Conservation (phyloP, 768 basidiomycete genomes). For the Tephrocybe sp. region DNA sequence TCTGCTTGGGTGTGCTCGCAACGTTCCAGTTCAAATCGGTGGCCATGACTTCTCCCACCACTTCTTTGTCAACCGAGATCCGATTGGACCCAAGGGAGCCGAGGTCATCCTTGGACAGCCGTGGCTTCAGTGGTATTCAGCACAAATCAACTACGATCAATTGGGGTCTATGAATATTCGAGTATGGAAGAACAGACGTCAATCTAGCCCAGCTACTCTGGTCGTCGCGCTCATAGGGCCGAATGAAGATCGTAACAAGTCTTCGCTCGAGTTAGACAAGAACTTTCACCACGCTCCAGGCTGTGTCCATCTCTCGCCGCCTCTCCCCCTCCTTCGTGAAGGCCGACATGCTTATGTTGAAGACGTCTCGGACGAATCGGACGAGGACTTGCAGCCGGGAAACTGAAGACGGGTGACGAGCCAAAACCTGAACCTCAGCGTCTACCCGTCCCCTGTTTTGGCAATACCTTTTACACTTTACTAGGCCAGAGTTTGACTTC, state of each 20-base stretch:
- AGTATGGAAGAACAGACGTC: constrained; percentile 16
- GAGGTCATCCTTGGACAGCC: constrained; percentile 25
- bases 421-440: constrained; percentile 5
- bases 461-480: constrained; percentile 4
- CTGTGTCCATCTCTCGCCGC: not conserved
- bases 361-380: not conserved
- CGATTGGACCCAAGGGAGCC: constrained; percentile 3
- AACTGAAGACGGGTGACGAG: constrained; percentile 10
- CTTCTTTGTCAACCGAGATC: constrained; percentile 18
- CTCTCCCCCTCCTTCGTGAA: too few relatives aligned
- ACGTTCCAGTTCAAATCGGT: constrained; percentile 17
- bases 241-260: not conserved
- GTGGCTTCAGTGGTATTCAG: constrained; percentile 22
- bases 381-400: constrained; percentile 9
- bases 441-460: constrained; percentile 12
- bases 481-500: not conserved
- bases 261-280: not conserved
- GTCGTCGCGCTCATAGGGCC: constrained; percentile 4
- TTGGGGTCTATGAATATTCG: constrained; percentile 13
- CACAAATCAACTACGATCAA: constrained; percentile 10
- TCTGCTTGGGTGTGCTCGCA: constrained; percentile 14
- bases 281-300: not conserved
- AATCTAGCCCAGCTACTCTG: constrained; percentile 5
- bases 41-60: constrained; percentile 9
- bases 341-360: too few relatives aligned